phyloP scores from a whole-genome alignment of 2,329 filamentous ascomycete genomes.

The Aspergillus terreus region DNA sequence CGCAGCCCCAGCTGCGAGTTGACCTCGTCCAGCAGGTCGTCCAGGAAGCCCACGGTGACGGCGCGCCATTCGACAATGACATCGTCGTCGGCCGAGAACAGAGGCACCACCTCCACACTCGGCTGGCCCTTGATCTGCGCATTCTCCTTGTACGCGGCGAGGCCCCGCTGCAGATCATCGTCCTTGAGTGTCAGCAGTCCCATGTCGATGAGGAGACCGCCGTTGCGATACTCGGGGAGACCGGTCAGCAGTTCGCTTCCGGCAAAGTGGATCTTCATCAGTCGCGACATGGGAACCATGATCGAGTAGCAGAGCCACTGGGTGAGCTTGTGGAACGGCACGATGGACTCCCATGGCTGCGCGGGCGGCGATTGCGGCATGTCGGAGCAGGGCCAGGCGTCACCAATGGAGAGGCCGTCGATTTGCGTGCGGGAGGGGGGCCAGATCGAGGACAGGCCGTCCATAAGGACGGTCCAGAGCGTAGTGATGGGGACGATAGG shows the following conservation, averaged over 20 bases:
- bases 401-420: conserved; percentile 81
- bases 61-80: conserved; percentile 78
- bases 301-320: conserved; percentile 94
- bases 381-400: conserved; percentile 85
- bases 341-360: conserved; percentile 72
- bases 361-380: conserved; percentile 69
- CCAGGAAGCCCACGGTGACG: conserved; percentile 69
- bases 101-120: conserved; percentile 68
- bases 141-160: conserved; percentile 67
- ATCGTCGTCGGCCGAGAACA: conserved; percentile 70
- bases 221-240: conserved; percentile 88
- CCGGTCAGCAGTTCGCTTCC: conserved; percentile 80
- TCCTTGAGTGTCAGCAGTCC: conserved; percentile 74
- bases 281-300: conserved; percentile 82
- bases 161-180: conserved; percentile 65
- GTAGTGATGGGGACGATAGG: conserved; percentile 84
- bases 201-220: conserved; percentile 80
- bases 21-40: conserved; percentile 66
- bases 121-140: conserved; percentile 68
- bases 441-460: conserved; percentile 84
- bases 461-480: conserved; percentile 86
- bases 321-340: conserved; percentile 90
- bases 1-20: conserved; percentile 64
- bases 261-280: conserved; percentile 76
- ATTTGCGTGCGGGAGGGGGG: conserved; percentile 80